Conservation (phyloP, 768 basidiomycete genomes). For the Fibroporia radiculosa region DNA sequence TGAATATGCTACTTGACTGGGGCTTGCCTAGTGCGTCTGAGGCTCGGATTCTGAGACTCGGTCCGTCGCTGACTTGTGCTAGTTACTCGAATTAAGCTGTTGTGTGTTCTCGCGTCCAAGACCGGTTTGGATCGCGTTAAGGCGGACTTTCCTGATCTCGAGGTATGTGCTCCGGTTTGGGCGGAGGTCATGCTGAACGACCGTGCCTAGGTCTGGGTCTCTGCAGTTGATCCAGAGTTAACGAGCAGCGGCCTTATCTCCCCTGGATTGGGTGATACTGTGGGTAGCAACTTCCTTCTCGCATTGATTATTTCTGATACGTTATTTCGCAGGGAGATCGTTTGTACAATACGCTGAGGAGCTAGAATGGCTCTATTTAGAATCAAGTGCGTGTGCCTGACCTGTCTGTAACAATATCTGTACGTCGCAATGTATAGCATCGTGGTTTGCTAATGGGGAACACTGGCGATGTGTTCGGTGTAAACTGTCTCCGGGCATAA, state of each 20-base stretch:
- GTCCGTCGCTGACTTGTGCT: background rate
- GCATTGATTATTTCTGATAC: background rate
- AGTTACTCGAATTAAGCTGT: constrained; percentile 72
- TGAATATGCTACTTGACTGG: constrained; percentile 83
- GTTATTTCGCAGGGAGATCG: constrained; percentile 64
- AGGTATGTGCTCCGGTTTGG: constrained; percentile 38
- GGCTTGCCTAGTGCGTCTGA: constrained; percentile 53
- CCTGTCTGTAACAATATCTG: too few species aligned
- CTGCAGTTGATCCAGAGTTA: constrained; percentile 67
- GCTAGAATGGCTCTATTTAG: too few species aligned
- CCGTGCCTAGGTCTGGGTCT: constrained; percentile 68
- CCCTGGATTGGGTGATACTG: constrained; percentile 91
- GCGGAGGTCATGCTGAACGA: background rate
- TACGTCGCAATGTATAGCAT: too few species aligned
- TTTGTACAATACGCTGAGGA: constrained; percentile 60
- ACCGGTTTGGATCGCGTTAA: constrained; percentile 65
- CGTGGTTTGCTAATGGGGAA: too few species aligned
- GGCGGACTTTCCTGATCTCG: constrained; percentile 64
- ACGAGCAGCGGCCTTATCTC: constrained; percentile 72
- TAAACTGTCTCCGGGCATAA: too few species aligned
- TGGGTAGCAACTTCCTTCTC: constrained; percentile 29
- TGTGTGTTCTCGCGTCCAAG: constrained; percentile 74
- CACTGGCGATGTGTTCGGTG: too few species aligned
- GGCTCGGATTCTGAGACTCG: constrained; percentile 1
- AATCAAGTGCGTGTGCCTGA: too few species aligned